Evolutionary conservation across 495 filamentous ascomycete genomes (phyloP).

Genomic region (Hypoxylon intermedium): DNA sequence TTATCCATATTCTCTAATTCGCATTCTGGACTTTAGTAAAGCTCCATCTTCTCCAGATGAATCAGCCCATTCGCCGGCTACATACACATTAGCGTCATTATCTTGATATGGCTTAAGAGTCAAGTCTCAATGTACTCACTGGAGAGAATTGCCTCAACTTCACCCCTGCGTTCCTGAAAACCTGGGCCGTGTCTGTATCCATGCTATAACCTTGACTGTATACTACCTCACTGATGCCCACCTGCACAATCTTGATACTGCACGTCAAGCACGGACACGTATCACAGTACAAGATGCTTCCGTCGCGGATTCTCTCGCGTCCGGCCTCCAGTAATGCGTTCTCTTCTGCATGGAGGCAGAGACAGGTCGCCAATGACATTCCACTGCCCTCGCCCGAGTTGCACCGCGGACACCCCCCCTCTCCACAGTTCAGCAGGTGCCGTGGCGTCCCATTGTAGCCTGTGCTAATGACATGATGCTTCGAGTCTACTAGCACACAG

Average conservation of each 20-base stretch:
- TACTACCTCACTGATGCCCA: constrained; percentile 93
- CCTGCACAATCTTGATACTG: constrained; percentile 95
- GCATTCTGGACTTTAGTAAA: constrained; percentile 21
- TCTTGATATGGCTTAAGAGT: constrained; percentile 3
- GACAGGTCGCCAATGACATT: constrained; percentile 77
- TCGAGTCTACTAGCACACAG: constrained; percentile 84
- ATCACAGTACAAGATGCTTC: constrained; percentile 87
- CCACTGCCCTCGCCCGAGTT: constrained; percentile 75
- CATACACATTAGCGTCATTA: constrained; percentile 7
- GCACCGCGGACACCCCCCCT: constrained; percentile 90
- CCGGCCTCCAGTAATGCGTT: constrained; percentile 95
- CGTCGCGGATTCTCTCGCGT: constrained; percentile 81
- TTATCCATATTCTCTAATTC: background rate
- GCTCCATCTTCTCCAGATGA: constrained; percentile 57
- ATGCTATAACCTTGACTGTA: constrained; percentile 93
- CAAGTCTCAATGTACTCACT: constrained; percentile 56
- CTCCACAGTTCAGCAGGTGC: constrained; percentile 84
- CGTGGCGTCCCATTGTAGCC: constrained; percentile 98
- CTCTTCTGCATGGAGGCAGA: constrained; percentile 96
- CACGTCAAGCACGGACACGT: constrained; percentile 99
- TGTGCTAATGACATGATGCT: constrained; percentile 86
- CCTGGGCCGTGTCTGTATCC: constrained; percentile 82
- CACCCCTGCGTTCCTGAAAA: constrained; percentile 79
- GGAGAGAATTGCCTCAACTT: constrained; percentile 80
- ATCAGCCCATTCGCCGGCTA: constrained; percentile 63